Evolutionary conservation across 257 asterid genomes (phyloP), one percentile per base, ranked within the genome.

Genomic region (Capsicum chinense): DNA sequence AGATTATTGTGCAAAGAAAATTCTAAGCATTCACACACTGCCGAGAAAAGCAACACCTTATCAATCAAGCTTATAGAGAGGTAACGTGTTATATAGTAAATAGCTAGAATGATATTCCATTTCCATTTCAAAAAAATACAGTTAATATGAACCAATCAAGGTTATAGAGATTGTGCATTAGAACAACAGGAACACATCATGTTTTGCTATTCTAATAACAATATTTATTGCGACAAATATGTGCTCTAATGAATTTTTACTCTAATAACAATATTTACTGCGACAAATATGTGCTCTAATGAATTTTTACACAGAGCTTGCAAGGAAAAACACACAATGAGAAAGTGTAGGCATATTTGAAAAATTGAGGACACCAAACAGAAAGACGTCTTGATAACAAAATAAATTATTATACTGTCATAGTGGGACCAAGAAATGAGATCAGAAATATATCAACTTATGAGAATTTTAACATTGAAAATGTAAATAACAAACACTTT

Each of bases 371-470:
- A 78, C 26, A 54, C 15, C 64, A 78, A 52, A 14, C 50, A 52
- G 37, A 44, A 50, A 26, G 0, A 63, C 48, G 54, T 78, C 81
- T 78, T 52, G 64, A 56, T 78, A 37, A 78, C 26, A 78, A 78
- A 26, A 78, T 33, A 54, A 15, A 54, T 14, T 7, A 56, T 54
- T 26, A 54, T 26, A 78, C 63, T 26, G 50, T 14, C 64, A 57
- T 78, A 54, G 48, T 78, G 33, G 50, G 21, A 78, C 64, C 47
- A 78, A 52, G 81, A 52, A 76, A 21, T 76, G 81, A 76, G 19
- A 52, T 74, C 12, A 52, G 19, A 76, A 52, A 7, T 76, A 52
- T 13, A 50, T 52, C 15, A 52, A 76, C 3, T 64, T 52, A 56
- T 52, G 47, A 52, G 47, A 52, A 21, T 21, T 76, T 35, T 52